Evolutionary conservation across 2,329 filamentous ascomycete species (phyloP), one percentile per base, ranked within the genome.

Genomic region (Xylariaceae sp.): DNA sequence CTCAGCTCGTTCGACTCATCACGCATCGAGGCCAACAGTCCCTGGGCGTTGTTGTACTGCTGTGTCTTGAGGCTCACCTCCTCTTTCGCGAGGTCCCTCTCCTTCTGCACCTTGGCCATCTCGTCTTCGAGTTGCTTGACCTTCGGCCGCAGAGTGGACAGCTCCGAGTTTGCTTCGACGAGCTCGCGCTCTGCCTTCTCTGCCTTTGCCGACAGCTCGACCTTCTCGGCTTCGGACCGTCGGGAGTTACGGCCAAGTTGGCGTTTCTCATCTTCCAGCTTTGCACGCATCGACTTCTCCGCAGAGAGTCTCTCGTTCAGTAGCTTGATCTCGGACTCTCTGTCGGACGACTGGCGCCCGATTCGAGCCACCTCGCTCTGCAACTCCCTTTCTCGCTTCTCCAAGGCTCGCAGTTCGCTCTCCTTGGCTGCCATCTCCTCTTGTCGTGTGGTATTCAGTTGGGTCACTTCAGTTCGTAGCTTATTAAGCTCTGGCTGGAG

Each of bases 1-100:
- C 82, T 81, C 55, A 97, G 76, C 66, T 98, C 92, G 2, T 85
- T 77, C 1, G 83, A 84, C 66, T 97, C 88, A 53, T 96, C 88
- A 44, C 89, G 85, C 87, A 97, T 92, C 59, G 86, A 94, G 53
- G 82, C 83, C 60, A 97, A 80, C 11, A 96, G 67, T 35, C 83
- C 85, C 60, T 97, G 87, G 0, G 88, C 85, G 50, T 82, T 94
- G 37, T 77, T 76, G 55, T 94, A 89, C 62, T 96, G 88, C 27
- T 87, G 85, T 2, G 78, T 76, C 68, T 92, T 94, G 43, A 95
- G 74, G 38, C 89, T 78, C 1, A 85, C 76, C 52, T 97, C 89
- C 50, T 95, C 88, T 29, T 81, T 76, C 14, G 89, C 67, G 13
- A 71, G 69, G 5, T 72, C 71, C 21, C 81, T 75, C 47, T 95